Evolutionary conservation across 805 yeast genomes (phyloP), one percentile per base, ranked within the genome.

Genomic region (Jamesozyma gamospora): DNA sequence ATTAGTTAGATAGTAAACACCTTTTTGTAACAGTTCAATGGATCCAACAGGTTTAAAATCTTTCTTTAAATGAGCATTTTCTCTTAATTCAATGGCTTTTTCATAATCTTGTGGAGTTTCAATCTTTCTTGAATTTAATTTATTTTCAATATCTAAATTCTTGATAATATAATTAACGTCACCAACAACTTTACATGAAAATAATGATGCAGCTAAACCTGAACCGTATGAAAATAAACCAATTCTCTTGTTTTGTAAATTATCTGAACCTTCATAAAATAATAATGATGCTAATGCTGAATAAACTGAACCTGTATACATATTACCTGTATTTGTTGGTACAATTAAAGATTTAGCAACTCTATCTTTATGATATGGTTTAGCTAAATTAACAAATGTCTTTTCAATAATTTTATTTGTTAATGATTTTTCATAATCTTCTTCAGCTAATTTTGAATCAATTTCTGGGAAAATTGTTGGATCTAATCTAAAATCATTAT

Each of bases 211-310:
- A 34, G 99, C 99, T 47, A 92, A 75, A 58, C 99, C 99, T 13
- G 97, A 90, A 51, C 99, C 99, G 65, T 92, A 92, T 16, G 98
- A 92, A 71, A 88, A 92, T 54, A 88, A 62, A 53, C 95, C 94
- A 56, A 92, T 72, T 64, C 96, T 77, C 71, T 87, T 85, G 53
- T 74, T 75, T 63, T 80, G 86, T 52, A 90, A 72, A 40, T 73
- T 66, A 34, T 79, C 92, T 40, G 74, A 72, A 33, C 85, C 88
- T 46, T 81, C 82, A 58, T 71, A 82, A 59, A 72, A 76, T 53
- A 92, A 70, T 49, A 86, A 68, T 12, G 97, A 90, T 26, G 90
- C 73, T 43, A 92, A 72, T 7, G 95, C 75, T 28, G 94, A 79
- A 74, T 83, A 92, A 35, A 86, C 78, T 28, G 96, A 84, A 48